Base-by-base conservation (phyloP, 768 basidiomycete species). In the Kwoniella heveanensis region DNA sequence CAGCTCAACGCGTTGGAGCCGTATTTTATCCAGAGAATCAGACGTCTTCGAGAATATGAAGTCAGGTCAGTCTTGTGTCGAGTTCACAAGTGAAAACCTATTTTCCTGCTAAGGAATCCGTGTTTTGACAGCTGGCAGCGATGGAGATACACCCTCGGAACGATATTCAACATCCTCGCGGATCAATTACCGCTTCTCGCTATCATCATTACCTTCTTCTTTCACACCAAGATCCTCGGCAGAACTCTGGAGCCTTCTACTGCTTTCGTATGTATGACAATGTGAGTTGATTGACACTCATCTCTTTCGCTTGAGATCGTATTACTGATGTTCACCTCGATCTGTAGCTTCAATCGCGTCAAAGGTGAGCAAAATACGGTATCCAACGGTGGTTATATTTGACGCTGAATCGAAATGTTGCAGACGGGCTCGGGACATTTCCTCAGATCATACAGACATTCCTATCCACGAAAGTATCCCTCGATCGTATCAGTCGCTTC, bases 1-100 rank as follows among this genome's bases (percentile, higher is more conserved):
- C 39, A 69, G 77, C 60, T 78, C 17, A 78, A 78, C 44, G 77
- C 69, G 3, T 72, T 74, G 47, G 77, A 78, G 27, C 67, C 69
- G 2, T 64, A 74, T 36, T 73, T 70, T 53, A 51, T 64, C 12
- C 54, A 64, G 2, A 54, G 64, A 15, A 73, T 78, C 47, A 37
- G 62, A 24, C 27, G n/a, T 0, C 51, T 76, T 21, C 60, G 77
- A 22, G 62, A 59, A 6, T 54, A 60, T 6, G 77, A 78, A 54
- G 69, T 78, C 30, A 56, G 59, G 75, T 77, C 36, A 60, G 75
- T 66, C 8, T 2, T 3, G 19, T 17, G 48, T 8, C 7, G 7
- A 2, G 12, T 15, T 29, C 13, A 15, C n/a, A 7, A 29, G 27
- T 24, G 32, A 9, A 24, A 4, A 22, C 5, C 10, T 9, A 2